phyloP scores from a whole-genome alignment of 306 rosid genomes.

The Sindora glabra region DNA sequence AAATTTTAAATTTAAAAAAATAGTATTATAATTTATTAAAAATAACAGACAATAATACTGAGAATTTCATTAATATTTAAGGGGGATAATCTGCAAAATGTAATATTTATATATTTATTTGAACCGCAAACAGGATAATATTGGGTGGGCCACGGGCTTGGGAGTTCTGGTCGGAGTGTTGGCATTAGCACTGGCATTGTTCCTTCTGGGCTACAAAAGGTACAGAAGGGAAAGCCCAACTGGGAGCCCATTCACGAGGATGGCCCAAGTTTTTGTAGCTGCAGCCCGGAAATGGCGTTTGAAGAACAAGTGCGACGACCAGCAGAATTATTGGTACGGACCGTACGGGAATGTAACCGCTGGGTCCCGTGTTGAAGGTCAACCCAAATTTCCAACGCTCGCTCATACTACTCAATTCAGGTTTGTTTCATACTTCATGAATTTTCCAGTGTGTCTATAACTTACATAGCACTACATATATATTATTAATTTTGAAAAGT shows the following conservation, averaged over 20 bases:
- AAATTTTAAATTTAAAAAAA: too few species aligned
- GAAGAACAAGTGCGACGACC: background rate
- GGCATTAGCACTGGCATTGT: slow-evolving; percentile 21
- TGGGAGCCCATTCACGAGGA: slow-evolving; percentile 29
- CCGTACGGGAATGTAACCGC: slow-evolving; percentile 3
- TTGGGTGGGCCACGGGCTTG: slow-evolving; percentile 33
- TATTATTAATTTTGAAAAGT: too few species aligned
- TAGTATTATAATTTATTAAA: too few species aligned
- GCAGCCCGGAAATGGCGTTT: slow-evolving; percentile 17
- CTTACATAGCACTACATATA: too few species aligned
- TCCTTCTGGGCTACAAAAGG: slow-evolving; percentile 17
- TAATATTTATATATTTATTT: background rate
- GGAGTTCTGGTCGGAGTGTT: slow-evolving; percentile 12
- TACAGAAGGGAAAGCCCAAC: slow-evolving; percentile 12
- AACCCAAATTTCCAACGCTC: background rate
- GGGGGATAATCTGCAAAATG: too few species aligned
- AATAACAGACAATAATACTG: too few species aligned
- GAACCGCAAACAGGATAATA: slow-evolving; percentile 31
- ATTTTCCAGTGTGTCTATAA: too few species aligned
- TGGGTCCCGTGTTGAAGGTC: background rate
- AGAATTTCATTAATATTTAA: too few species aligned
- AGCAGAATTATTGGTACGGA: background rate
- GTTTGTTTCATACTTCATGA: too few species aligned
- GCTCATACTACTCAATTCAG: slow-evolving; percentile 31
- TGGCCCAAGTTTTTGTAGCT: slow-evolving; percentile 31